phyloP scores from a whole-genome alignment of 2,329 filamentous ascomycete genomes.

The Pseudogymnoascus sp. region DNA sequence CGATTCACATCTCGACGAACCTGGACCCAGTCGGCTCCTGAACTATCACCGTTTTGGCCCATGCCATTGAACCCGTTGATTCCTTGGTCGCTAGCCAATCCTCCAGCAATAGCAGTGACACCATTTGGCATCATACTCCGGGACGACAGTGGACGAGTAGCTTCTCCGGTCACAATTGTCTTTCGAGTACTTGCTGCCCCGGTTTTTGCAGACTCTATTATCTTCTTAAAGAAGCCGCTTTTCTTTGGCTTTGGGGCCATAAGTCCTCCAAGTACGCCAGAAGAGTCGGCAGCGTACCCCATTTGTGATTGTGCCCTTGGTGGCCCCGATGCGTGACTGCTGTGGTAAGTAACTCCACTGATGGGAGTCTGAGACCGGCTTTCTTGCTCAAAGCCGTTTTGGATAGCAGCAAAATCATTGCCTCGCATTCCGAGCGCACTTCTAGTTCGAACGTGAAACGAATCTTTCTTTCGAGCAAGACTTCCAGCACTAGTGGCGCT shows the following conservation, averaged over 20 bases:
- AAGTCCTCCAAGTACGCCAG: constrained; percentile 69
- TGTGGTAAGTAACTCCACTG: constrained; percentile 81
- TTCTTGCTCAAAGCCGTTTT: constrained; percentile 30
- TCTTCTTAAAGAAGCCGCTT: constrained; percentile 89
- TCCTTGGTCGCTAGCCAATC: constrained; percentile 29
- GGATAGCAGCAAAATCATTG: constrained; percentile 23
- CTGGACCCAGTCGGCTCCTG: constrained; percentile 84
- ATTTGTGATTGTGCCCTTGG: constrained; percentile 53
- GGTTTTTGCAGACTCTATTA: constrained; percentile 88
- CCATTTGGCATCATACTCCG: constrained; percentile 20
- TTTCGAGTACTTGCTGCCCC: constrained; percentile 75
- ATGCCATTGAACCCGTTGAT: constrained; percentile 56
- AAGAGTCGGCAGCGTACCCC: constrained; percentile 56
- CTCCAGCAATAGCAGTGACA: constrained; percentile 45
- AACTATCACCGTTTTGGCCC: constrained; percentile 46
- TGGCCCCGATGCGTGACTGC: constrained; percentile 59
- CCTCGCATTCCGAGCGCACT: constrained; percentile 57
- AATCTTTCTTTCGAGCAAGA: constrained; percentile 64
- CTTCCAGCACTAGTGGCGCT: constrained; percentile 95
- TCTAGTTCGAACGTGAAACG: constrained; percentile 43
- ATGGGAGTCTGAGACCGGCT: constrained; percentile 56
- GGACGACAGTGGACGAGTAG: constrained; percentile 27
- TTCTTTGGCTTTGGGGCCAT: constrained; percentile 69
- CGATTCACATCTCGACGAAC: constrained; percentile 91
- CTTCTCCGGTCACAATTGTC: constrained; percentile 55